Percentiles rank a stretch among this genome's conserved stretches.
Evolutionary conservation across 257 asterid species (phyloP).

Genomic region (Solanum habrochaites): DNA sequence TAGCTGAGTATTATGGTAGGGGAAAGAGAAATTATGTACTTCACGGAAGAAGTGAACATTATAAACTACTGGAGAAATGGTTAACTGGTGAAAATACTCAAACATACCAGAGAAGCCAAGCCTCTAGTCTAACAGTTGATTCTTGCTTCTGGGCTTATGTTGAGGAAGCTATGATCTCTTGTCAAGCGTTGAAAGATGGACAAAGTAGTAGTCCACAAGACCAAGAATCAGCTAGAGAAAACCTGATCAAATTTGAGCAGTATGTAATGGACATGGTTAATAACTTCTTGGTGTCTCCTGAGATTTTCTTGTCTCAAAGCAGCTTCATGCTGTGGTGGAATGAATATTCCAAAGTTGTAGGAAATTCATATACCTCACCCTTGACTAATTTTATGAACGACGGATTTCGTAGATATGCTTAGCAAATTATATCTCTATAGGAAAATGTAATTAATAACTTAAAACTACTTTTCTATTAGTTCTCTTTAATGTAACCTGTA

Average conservation of each 20-base stretch:
- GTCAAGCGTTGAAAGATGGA: constrained; percentile 5
- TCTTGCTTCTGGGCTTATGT: constrained; percentile 30
- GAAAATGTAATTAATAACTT: neutral
- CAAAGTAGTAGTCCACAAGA: constrained; percentile 2
- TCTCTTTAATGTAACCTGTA: neutral
- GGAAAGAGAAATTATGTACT: constrained; percentile 8
- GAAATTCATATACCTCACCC: neutral
- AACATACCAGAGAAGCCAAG: neutral
- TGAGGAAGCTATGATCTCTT: constrained; percentile 22
- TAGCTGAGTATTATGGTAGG: constrained; percentile 15
- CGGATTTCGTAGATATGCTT: neutral
- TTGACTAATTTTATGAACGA: neutral
- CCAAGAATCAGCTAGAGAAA: neutral
- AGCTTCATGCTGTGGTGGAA: constrained; percentile 22
- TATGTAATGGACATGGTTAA: constrained; percentile 16
- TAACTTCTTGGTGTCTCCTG: constrained; percentile 7
- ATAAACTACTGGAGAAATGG: constrained; percentile 16
- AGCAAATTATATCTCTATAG: neutral
- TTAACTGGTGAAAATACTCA: neutral
- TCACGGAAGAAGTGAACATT: constrained; percentile 12
- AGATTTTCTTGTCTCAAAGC: constrained; percentile 10
- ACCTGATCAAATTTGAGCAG: constrained; percentile 7
- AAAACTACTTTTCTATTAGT: neutral
- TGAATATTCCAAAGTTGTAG: constrained; percentile 1
- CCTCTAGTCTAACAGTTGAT: constrained; percentile 16